phyloP scores from a whole-genome alignment of 495 filamentous ascomycete genomes.

The Podospora didyma region DNA sequence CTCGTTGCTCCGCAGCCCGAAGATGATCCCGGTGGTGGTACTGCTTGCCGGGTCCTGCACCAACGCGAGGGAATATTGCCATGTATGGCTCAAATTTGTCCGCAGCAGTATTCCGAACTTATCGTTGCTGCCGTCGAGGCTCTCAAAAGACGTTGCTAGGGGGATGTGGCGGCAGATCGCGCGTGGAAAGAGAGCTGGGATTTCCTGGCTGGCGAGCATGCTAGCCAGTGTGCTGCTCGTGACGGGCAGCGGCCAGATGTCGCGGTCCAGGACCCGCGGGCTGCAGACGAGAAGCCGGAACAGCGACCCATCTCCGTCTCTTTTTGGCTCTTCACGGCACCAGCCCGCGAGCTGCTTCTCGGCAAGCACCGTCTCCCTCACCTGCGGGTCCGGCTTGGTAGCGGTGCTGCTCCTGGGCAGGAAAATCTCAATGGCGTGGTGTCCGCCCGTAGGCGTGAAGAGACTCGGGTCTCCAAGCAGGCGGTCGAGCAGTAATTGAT shows the following conservation, averaged over 20 bases:
- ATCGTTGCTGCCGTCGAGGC: neutral
- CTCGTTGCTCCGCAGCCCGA: neutral
- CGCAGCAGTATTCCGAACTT: neutral
- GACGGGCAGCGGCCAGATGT: neutral
- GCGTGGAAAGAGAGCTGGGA: neutral
- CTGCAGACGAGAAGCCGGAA: neutral
- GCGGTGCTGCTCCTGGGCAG: neutral
- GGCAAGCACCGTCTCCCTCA: neutral
- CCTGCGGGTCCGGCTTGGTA: neutral
- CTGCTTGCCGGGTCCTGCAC: neutral
- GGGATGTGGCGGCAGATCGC: neutral
- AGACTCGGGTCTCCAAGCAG: neutral
- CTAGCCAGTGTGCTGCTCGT: neutral
- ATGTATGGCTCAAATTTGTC: neutral
- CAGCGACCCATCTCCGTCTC: neutral
- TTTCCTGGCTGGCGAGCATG: neutral
- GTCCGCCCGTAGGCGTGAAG: neutral
- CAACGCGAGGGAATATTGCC: neutral
- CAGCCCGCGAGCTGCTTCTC: neutral
- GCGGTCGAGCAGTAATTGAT: neutral
- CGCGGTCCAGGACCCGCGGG: neutral
- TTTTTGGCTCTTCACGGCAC: neutral
- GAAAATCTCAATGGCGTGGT: neutral
- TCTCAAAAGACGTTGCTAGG: neutral
- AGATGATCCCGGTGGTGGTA: neutral